A percentile compares a stretch with the other conserved stretches of the same genome.
These are phyloP conservation scores for Boletus fagicola DNA, from an alignment of 768 basidiomycete species.

Conservation along the genomic window DNA sequence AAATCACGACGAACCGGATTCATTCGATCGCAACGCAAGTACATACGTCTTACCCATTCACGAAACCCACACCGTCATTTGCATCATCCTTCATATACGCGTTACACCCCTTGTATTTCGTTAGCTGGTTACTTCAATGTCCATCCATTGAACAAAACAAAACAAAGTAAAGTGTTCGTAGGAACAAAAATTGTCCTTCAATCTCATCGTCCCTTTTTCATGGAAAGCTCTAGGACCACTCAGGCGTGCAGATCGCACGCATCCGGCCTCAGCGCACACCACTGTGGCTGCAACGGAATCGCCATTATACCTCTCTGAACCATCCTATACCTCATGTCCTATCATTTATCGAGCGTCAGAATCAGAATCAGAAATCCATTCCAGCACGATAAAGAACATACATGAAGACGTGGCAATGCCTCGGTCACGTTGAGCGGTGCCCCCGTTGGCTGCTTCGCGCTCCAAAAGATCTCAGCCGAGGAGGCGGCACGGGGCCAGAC, in stretches of 20 bases:
- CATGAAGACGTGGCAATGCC: conserved; percentile 50
- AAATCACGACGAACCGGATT: no score
- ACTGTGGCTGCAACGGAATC: conserved; percentile 51
- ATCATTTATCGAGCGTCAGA: background rate
- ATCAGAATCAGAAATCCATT: background rate
- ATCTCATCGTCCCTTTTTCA: no score
- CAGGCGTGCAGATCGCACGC: conserved; percentile 44
- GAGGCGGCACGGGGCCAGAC: conserved; percentile 48
- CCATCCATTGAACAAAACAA: no score
- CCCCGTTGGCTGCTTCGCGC: conserved; percentile 38
- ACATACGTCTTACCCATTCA: no score
- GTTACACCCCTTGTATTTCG: no score
- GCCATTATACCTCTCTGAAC: conserved; percentile 48
- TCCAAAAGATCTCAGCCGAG: conserved; percentile 56
- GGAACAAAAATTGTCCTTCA: no score
- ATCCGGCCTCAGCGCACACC: conserved; percentile 52
- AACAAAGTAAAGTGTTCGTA: no score
- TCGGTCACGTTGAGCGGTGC: conserved; percentile 33
- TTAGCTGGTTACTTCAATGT: no score
- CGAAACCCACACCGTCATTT: no score
- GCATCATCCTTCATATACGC: no score
- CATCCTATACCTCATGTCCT: conserved; percentile 48
- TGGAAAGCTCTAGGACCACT: background rate
- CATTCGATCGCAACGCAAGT: no score
- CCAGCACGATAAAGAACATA: background rate